Evolutionary conservation across 139 green algal species (phyloP), one percentile per base, ranked within the genome.

Genomic region (Tetraselmis chui): DNA sequence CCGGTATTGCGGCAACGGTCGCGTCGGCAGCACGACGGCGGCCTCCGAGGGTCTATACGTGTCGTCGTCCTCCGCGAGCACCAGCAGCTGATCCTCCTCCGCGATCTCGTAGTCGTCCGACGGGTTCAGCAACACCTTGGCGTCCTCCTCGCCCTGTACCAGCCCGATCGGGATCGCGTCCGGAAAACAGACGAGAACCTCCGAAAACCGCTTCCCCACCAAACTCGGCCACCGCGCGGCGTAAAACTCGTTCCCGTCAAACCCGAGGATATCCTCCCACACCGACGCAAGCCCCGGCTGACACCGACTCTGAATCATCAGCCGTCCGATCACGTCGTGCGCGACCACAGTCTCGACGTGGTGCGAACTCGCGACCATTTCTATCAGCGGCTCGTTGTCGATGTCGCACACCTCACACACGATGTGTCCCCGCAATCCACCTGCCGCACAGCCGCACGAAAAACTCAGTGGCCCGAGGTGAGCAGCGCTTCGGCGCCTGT

Each of bases 1-100:
- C 45, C 11, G 5, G 45, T 67, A 67, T 18, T 85, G 23, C 2
- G 81, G 75, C 76, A 82, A 30, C 26, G 81, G 81, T 5, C 76
- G 75, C 75, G 27, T 29, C 75, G 27, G 27, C 27, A 11, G 5
- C 75, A 78, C 11, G 11, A 25, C 11, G 25, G 31, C 25, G 25
- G 28, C 23, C 32, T 2, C 23, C 45, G 59, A 29, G 23, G 82
- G 82, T n/a, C 67, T 28, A 76, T 93, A 93, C 0, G 85, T 89
- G 75, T 93, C 81, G 32, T 93, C 87, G 76, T 93, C 89, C 86
- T 93, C 89, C 2, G 89, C 89, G 5, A 93, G 31, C 29, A 92
- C 89, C 5, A 92, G 2, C 26, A 92, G 76, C 75, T 89, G 59
- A 76, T 91, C 87, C 1, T 79, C 82, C 81, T 31, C n/a, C 31